These are phyloP conservation scores for Arabis hirsuta DNA, from an alignment of 345 rosid species.

Conservation along the genomic window DNA sequence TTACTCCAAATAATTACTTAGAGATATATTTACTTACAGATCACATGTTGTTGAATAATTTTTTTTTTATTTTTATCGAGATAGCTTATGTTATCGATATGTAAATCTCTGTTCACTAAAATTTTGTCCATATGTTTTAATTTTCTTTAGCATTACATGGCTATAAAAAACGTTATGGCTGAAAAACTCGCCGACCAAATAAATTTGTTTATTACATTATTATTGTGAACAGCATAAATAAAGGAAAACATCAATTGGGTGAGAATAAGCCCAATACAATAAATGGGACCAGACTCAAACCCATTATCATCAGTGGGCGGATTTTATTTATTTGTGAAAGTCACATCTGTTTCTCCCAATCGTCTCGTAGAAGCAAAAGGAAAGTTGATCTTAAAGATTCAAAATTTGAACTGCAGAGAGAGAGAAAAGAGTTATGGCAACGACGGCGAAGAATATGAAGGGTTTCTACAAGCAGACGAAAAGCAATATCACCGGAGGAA, in stretches of 20 bases:
- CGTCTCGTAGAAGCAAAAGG: conserved; percentile 38
- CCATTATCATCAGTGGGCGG: conserved; percentile 2
- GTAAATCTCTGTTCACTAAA: too few relatives aligned
- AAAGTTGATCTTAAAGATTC: conserved; percentile 40
- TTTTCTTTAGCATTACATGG: too few relatives aligned
- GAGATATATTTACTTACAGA: too few relatives aligned
- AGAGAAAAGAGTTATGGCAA: conserved; percentile 47
- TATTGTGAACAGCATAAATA: too few relatives aligned
- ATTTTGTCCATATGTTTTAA: too few relatives aligned
- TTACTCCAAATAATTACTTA: background rate
- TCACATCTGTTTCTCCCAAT: background rate
- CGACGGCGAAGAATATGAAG: conserved; percentile 57
- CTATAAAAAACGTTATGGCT: too few relatives aligned
- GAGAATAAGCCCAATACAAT: background rate
- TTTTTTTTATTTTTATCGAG: too few relatives aligned
- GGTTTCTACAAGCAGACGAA: conserved; percentile 70
- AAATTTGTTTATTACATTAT: too few relatives aligned
- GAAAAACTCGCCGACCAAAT: too few relatives aligned
- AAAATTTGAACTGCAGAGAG: conserved; percentile 41
- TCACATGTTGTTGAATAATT: too few relatives aligned
- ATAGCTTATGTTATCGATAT: too few relatives aligned
- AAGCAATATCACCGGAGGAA: conserved; percentile 44
- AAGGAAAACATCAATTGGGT: background rate
- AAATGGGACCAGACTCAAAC: conserved; percentile 22
- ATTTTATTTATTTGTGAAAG: background rate